phyloP scores from a whole-genome alignment of 2,329 filamentous ascomycete species.

The Fonsecaea multimorphosa region DNA sequence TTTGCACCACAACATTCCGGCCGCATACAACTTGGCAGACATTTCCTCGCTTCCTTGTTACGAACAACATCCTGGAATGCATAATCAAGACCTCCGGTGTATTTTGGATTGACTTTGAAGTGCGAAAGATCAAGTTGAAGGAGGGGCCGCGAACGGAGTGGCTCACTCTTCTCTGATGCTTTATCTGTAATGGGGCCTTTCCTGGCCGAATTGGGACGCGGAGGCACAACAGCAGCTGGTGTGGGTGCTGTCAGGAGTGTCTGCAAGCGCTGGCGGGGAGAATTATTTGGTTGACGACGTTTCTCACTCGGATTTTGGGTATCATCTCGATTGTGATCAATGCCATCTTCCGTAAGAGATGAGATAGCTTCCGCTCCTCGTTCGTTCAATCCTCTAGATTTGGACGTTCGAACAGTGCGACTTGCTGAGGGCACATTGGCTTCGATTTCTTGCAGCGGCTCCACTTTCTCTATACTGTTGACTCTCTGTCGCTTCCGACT shows the following conservation, averaged over 20 bases:
- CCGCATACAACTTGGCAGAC: constrained; percentile 75
- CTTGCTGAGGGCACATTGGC: constrained; percentile 8
- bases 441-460: constrained; percentile 28
- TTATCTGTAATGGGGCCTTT: constrained; percentile 1
- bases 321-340: constrained; percentile 37
- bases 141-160: constrained; percentile 65
- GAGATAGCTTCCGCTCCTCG: constrained; percentile 48
- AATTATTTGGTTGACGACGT: constrained; percentile 5
- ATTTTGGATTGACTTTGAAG: constrained; percentile 80
- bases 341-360: constrained; percentile 59
- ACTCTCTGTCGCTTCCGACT: constrained; percentile 27
- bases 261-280: constrained; percentile 27
- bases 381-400: constrained; percentile 20
- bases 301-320: neutral
- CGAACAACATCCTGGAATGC: constrained; percentile 79
- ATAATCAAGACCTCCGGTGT: constrained; percentile 72
- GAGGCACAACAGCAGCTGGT: constrained; percentile 10
- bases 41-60: constrained; percentile 70
- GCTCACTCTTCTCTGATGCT: constrained; percentile 45
- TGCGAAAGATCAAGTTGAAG: constrained; percentile 68
- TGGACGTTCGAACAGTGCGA: neutral
- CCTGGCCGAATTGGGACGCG: constrained; percentile 1
- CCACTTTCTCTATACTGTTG: constrained; percentile 13
- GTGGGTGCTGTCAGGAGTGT: constrained; percentile 24
- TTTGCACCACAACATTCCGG: constrained; percentile 76